Base-by-base conservation (phyloP, 1,284 basidiomycete genomes). In the Pseudozyma pruni region DNA sequence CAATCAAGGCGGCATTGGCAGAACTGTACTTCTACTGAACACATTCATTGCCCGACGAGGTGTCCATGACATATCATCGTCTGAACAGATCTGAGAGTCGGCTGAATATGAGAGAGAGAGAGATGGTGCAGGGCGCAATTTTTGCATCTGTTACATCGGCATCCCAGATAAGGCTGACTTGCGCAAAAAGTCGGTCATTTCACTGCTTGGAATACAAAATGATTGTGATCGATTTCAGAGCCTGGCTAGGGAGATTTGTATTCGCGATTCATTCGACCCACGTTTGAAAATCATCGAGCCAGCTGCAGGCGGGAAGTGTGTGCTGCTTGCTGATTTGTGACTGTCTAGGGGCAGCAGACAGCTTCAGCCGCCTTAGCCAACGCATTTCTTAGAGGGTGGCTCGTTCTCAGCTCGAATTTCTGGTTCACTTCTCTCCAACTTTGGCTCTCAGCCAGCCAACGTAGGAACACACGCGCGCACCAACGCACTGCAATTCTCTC, bases 331-430 rank as follows among this genome's bases (percentile, higher is more conserved):
- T n/a, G n/a, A 10, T 45, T 40, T 17, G 22, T 10, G 8, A 29
- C 7, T 29, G 47, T 27, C 47, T 46, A 53, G 57, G 57, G 57
- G 50, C 50, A 48, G 57, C 45, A 11, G 45, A 39, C 57, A 60
- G 57, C 57, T 20, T 14, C 19, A 14, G 27, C n/a, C 11, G 4
- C 6, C 43, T 53, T 23, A 63, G 53, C 48, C 50, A 53, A 52
- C 38, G n/a, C n/a, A n/a, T n/a, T n/a, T 23, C 17, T 47, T 34
- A 22, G 16, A 60, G 31, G 64, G 58, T 68, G 64, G 57, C 64
- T 55, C 56, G 44, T 68, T 57, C 64, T 55, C 48, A 51, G 35
- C 43, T 32, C 23, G 16, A 23, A 22, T 42, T 22, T 43, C 39
- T 17, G 22, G 9, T 27, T 46, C 48, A 27, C 37, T 27, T n/a